Conservation (phyloP, 2,329 filamentous ascomycete species). For the Pleurostoma richardsiae region DNA sequence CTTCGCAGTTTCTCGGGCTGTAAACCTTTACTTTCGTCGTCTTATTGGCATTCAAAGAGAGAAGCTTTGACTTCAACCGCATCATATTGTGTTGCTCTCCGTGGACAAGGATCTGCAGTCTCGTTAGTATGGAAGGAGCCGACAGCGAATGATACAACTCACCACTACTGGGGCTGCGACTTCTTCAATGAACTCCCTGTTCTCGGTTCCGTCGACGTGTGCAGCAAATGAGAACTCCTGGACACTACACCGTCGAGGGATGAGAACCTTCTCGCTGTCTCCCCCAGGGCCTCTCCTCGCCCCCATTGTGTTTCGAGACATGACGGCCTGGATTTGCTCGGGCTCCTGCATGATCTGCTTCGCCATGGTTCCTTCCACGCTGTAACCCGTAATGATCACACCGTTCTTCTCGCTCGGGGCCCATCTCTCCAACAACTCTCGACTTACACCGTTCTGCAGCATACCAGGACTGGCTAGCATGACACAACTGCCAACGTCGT, state of each 20-base stretch:
- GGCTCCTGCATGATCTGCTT: conserved; percentile 94
- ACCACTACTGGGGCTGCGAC: conserved; percentile 88
- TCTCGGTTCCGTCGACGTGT: conserved; percentile 93
- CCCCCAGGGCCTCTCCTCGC: conserved; percentile 59
- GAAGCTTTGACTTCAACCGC: conserved; percentile 86
- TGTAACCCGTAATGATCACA: conserved; percentile 98
- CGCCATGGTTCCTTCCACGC: conserved; percentile 97
- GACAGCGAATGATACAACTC: conserved; percentile 33
- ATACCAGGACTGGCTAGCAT: conserved; percentile 98
- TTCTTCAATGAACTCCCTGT: conserved; percentile 94
- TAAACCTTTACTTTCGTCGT: conserved; percentile 82
- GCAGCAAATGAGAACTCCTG: conserved; percentile 95
- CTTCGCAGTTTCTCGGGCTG: conserved; percentile 91
- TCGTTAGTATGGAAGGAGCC: not conserved
- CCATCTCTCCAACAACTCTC: conserved; percentile 91
- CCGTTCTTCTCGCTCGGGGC: conserved; percentile 94
- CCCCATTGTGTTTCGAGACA: conserved; percentile 66
- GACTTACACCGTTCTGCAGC: conserved; percentile 92
- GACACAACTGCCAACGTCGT: conserved; percentile 91
- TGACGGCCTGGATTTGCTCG: conserved; percentile 90
- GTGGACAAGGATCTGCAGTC: conserved; percentile 78
- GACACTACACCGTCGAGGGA: conserved; percentile 86
- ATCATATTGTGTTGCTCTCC: conserved; percentile 99
- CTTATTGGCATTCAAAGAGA: conserved; percentile 85
- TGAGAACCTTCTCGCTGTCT: conserved; percentile 83